Conservation (phyloP, 1,139 yeast species). For the Arxiozyma telluris region DNA sequence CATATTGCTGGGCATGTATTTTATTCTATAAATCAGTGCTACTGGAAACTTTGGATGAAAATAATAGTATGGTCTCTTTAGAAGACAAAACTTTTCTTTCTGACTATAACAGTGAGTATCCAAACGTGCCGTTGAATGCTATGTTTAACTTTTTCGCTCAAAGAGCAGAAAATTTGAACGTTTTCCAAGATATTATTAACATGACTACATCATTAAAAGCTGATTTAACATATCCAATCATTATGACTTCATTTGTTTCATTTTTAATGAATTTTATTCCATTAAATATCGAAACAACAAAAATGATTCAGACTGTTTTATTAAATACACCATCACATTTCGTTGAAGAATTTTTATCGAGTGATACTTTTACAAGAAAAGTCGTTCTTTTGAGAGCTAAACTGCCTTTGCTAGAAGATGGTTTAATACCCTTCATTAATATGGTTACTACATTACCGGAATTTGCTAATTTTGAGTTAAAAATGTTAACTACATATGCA, state of each 20-base stretch:
- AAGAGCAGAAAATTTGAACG: constrained; percentile 39
- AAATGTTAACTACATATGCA: constrained; percentile 54
- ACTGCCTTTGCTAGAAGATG: constrained; percentile 47
- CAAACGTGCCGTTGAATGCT: constrained; percentile 14
- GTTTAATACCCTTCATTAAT: constrained; percentile 52
- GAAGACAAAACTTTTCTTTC: background rate
- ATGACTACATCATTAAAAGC: constrained; percentile 40
- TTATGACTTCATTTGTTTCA: constrained; percentile 50
- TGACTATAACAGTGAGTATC: background rate
- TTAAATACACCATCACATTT: constrained; percentile 47
- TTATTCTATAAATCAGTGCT: constrained; percentile 47
- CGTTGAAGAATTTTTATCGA: constrained; percentile 49
- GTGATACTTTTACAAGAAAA: constrained; percentile 46
- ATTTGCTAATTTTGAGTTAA: constrained; percentile 57
- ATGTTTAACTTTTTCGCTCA: constrained; percentile 33
- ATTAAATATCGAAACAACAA: constrained; percentile 47
- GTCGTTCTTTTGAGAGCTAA: constrained; percentile 59
- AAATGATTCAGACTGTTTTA: constrained; percentile 44
- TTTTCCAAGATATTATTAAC: constrained; percentile 38
- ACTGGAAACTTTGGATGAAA: constrained; percentile 34
- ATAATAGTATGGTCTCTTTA: constrained; percentile 14
- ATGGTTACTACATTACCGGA: constrained; percentile 55
- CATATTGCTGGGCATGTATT: constrained; percentile 66
- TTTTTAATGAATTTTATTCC: constrained; percentile 57
- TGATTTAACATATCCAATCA: constrained; percentile 43